Percentiles rank a stretch among this genome's conserved stretches.
These are phyloP conservation scores for Zizania latifolia DNA, from an alignment of 176 grass and related monocot species.

Conservation along the genomic window DNA sequence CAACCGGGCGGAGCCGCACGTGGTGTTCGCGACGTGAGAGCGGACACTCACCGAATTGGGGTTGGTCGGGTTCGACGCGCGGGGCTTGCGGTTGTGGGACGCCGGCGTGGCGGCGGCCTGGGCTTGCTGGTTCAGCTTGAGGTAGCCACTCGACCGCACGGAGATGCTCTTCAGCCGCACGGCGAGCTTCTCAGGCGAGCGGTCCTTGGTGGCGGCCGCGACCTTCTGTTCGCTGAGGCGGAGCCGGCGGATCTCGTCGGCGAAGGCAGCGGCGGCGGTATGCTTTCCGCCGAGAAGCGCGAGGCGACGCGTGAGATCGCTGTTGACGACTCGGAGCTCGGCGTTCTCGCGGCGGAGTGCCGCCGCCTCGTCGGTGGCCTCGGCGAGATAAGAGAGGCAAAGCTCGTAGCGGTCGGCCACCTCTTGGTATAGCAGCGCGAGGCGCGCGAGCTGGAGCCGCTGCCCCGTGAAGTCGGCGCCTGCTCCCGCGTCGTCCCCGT, in stretches of 20 bases:
- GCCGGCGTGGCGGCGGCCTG: background rate
- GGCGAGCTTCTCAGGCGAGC: constrained; percentile 39
- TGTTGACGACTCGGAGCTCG: constrained; percentile 60
- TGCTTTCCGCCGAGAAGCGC: constrained; percentile 44
- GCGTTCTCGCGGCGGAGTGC: constrained; percentile 62
- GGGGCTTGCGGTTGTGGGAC: constrained; percentile 20
- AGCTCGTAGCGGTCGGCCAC: constrained; percentile 79
- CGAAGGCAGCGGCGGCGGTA: constrained; percentile 28
- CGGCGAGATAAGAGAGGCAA: constrained; percentile 79
- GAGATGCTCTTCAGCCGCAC: constrained; percentile 81
- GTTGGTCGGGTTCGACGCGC: constrained; percentile 24
- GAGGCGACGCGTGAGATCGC: constrained; percentile 59
- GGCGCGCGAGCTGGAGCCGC: constrained; percentile 62
- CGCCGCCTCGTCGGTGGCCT: constrained; percentile 55
- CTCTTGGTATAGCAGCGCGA: constrained; percentile 82
- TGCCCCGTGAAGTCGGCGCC: constrained; percentile 40
- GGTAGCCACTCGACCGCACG: constrained; percentile 72
- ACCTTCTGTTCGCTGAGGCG: constrained; percentile 26
- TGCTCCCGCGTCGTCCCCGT: background rate
- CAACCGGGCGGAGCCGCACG: background rate
- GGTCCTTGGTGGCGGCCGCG: constrained; percentile 14
- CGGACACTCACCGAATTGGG: constrained; percentile 45
- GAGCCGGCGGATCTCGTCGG: constrained; percentile 55
- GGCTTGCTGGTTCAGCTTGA: constrained; percentile 51
- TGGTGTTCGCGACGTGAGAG: background rate